A percentile compares a stretch with the other conserved stretches of the same genome.
Conservation (phyloP, 192 early-diverging fungal genomes). For the Coemansia asiatica region DNA sequence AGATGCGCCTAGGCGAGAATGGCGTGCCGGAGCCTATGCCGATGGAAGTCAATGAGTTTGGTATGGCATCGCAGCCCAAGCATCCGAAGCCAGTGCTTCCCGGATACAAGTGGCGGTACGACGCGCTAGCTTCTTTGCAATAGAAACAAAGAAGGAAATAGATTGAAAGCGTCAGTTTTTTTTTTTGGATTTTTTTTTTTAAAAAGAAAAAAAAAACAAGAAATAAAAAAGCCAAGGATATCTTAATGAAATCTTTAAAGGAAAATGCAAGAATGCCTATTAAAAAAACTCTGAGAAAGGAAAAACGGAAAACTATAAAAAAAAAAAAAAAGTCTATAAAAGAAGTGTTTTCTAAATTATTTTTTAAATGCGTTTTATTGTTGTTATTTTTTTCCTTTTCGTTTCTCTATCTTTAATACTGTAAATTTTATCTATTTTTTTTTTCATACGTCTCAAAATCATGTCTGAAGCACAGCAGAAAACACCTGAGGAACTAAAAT, state of each 20-base stretch:
- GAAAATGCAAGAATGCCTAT: no score
- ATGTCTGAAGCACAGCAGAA: not conserved
- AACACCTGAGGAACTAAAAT: not conserved
- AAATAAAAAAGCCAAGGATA: no score
- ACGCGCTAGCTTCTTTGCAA: not conserved
- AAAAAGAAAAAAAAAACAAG: no score
- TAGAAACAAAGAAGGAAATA: no score
- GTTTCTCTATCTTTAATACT: not conserved
- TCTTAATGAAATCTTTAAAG: no score
- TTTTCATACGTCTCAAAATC: not conserved
- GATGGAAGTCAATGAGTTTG: conserved; percentile 20
- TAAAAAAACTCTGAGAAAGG: no score
- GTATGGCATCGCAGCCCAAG: conserved; percentile 24
- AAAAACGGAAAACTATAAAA: not conserved
- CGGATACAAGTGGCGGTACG: not conserved
- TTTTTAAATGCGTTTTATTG: no score
- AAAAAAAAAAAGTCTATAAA: not conserved
- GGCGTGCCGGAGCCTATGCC: conserved; percentile 29
- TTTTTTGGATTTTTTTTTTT: no score
- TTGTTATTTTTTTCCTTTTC: not conserved
- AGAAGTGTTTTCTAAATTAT: no score
- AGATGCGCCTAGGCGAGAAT: conserved; percentile 22
- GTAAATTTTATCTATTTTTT: not conserved
- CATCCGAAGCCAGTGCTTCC: conserved; percentile 29
- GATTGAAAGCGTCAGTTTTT: no score